phyloP scores from a whole-genome alignment of 2,329 filamentous ascomycete genomes.

The Herpotrichia juniperi region DNA sequence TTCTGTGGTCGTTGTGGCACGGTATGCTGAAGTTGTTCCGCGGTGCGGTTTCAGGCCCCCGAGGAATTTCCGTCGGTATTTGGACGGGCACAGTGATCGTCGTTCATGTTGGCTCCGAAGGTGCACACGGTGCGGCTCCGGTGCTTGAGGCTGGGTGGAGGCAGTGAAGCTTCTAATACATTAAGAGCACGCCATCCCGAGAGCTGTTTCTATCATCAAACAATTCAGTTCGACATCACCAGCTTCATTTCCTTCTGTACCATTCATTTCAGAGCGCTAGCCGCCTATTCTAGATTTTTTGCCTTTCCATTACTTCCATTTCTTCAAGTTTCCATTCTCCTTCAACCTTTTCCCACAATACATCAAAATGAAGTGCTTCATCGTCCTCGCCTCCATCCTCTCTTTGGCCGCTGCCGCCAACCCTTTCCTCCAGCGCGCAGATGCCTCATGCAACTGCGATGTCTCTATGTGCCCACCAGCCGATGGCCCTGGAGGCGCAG shows the following conservation, averaged over 20 bases:
- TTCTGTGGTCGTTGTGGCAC: not conserved
- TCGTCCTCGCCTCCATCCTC: conserved; percentile 10
- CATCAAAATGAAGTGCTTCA: conserved; percentile 13
- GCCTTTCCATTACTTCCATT: not conserved
- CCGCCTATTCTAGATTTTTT: too few relatives aligned
- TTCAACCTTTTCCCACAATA: not conserved
- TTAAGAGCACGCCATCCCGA: not conserved
- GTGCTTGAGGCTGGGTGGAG: not conserved
- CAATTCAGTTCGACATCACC: not conserved
- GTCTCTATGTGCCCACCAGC: conserved; percentile 9
- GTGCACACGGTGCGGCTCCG: not conserved
- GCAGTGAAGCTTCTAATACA: not conserved
- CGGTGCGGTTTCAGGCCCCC: not conserved
- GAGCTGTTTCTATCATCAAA: not conserved
- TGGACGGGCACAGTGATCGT: not conserved
- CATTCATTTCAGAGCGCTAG: too few relatives aligned
- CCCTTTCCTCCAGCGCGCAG: conserved; percentile 5
- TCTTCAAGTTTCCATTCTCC: not conserved
- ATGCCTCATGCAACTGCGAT: conserved; percentile 10
- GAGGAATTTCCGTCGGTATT: not conserved
- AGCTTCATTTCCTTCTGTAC: too few relatives aligned
- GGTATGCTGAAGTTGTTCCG: not conserved
- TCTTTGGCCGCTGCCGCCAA: conserved; percentile 8
- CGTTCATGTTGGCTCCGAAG: not conserved
- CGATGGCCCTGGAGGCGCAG: too few relatives aligned